Base-by-base conservation (phyloP, 495 filamentous ascomycete genomes). In the Daldinia caldariorum region DNA sequence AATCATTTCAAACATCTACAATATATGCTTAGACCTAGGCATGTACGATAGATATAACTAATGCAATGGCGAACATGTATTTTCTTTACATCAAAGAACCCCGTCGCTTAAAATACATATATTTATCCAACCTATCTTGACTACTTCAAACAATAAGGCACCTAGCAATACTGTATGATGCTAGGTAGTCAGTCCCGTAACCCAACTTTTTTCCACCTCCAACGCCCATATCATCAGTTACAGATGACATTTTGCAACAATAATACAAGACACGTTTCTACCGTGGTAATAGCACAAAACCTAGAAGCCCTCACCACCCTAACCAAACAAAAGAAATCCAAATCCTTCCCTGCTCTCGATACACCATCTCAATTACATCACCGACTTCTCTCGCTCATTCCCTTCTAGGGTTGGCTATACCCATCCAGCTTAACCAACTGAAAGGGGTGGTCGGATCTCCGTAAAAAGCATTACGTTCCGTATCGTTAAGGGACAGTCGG, bases 401-500 rank as follows among this genome's bases (percentile, higher is more conserved):
- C 1, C 31, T 13, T 41, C 22, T 37, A 12, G 41, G 49, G 50
- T 47, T 61, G 9, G 38, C 56, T 47, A 14, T 35, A 14, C 41
- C 32, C 53, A 18, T 29, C 58, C 39, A 18, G 38, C 45, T 20
- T 14, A 53, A 8, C 43, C 13, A 58, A 43, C 37, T 58, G 31
- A 37, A 55, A 20, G 22, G 13, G 38, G 49, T 20, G 56, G 31
- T 57, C 22, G 37, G 22, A 31, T 49, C 50, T 47, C 37, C 67
- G 38, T 45, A 22, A 65, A 57, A 56, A 38, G 43, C 58, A 66
- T 70, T 45, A 66, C 53, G 39, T 53, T 35, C 55, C 60, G 62
- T 32, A 43, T 64, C 62, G 62, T 70, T 49, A 62, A 62, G 61
- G 47, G 58, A 45, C 43, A 66, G 43, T 70, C 68, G 68, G 62